phyloP scores from a whole-genome alignment of 2,329 filamentous ascomycete species.

The Rhynchosporium secalis region DNA sequence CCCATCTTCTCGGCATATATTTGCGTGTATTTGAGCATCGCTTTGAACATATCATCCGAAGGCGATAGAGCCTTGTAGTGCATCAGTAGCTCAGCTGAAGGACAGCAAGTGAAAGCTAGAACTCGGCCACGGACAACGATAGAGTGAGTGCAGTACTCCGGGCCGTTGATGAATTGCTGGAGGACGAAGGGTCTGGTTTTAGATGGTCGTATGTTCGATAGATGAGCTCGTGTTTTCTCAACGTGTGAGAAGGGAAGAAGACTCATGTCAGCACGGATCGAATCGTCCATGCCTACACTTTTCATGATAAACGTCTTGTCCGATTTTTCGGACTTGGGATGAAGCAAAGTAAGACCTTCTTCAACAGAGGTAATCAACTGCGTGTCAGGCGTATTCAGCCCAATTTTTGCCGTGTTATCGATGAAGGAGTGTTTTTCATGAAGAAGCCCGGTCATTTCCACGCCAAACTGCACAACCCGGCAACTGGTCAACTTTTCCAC shows the following conservation, averaged over 20 bases:
- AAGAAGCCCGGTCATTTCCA: slow-evolving; percentile 55
- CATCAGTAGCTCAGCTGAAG: slow-evolving; percentile 62
- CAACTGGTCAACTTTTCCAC: slow-evolving; percentile 60
- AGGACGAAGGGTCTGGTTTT: slow-evolving; percentile 58
- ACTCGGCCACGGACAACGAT: slow-evolving; percentile 66
- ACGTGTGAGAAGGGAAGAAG: slow-evolving; percentile 57
- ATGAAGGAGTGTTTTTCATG: slow-evolving; percentile 68
- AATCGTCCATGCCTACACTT: slow-evolving; percentile 61
- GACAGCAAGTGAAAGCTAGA: slow-evolving; percentile 66
- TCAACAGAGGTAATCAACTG: slow-evolving; percentile 53
- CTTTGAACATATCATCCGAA: slow-evolving; percentile 52
- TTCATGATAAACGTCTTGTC: slow-evolving; percentile 63
- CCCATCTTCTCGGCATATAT: slow-evolving; percentile 54
- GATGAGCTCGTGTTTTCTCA: slow-evolving; percentile 53
- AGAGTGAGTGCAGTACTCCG: slow-evolving; percentile 72
- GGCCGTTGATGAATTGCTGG: slow-evolving; percentile 63
- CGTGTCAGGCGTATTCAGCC: slow-evolving; percentile 54
- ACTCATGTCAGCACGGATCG: slow-evolving; percentile 60
- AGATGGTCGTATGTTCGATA: slow-evolving; percentile 48
- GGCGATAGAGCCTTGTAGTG: slow-evolving; percentile 62
- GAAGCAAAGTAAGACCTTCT: slow-evolving; percentile 55
- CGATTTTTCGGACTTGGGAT: slow-evolving; percentile 31
- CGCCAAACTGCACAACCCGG: slow-evolving; percentile 63
- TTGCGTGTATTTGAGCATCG: slow-evolving; percentile 66
- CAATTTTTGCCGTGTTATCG: slow-evolving; percentile 53